Base-by-base conservation (phyloP, 176 grass and related monocot genomes). In the Secale cereale region DNA sequence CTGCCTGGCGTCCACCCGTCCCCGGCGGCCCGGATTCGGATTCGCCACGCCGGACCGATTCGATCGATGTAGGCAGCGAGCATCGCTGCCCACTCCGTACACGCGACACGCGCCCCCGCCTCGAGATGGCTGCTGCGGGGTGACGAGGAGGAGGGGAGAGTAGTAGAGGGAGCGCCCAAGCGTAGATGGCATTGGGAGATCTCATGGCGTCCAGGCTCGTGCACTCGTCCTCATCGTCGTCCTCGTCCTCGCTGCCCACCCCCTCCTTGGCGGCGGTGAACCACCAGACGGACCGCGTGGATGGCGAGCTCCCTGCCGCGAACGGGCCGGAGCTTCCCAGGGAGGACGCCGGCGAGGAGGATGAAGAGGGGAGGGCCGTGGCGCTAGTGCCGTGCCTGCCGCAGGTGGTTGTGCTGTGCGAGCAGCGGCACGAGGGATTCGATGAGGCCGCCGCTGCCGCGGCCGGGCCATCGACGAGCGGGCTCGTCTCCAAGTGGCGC, bases 121-220 rank as follows among this genome's bases (percentile, higher is more conserved):
- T 4, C 71, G 41, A 74, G 19, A 77, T 85, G 80, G 81, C 65
- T 12, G 77, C 76, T 9, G 77, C 76, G 30, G 82, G 60, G 5
- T 87, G 83, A 82, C 76, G 29, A 14, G n/a, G 26, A n/a, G 8
- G 39, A 10, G 5, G 39, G 19, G 12, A 25, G n/a, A 20, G 26
- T 11, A 19, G 12, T n/a, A 10, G 2, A 28, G 9, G 60, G 32
- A 7, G 23, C 39, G 61, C 19, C 50, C 19, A 29, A 60, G 82
- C 82, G 50, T 84, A 74, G 76, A 99, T 99, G 97, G 97, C 97
- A 89, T 92, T 99, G 93, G 97, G 97, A 86, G 97, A 99, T 97
- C 94, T 97, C 84, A 99, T 99, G 97, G 86, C 90, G 46, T 99
- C 97, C 43, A 94, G 97, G 88, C 88, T 94, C 83, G 89, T 82